phyloP scores from a whole-genome alignment of 768 basidiomycete species.

The Russula earlei region DNA sequence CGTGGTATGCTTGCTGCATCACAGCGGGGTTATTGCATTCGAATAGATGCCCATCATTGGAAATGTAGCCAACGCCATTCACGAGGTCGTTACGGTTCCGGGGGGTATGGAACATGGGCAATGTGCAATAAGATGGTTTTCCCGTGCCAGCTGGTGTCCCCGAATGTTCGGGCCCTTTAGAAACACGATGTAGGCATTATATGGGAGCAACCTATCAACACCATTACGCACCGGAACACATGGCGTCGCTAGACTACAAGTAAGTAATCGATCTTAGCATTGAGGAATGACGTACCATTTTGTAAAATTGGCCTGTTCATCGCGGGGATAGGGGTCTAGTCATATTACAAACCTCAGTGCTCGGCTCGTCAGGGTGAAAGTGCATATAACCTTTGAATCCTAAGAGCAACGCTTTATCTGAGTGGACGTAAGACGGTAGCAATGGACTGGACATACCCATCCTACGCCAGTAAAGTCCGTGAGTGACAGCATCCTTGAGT shows the following conservation, averaged over 20 bases:
- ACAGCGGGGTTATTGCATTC: constrained; percentile 44
- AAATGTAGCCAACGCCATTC: constrained; percentile 37
- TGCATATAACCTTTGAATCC: constrained; percentile 41
- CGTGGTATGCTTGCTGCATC: constrained; percentile 48
- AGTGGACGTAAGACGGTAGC: constrained; percentile 6
- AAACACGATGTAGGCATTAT: neutral
- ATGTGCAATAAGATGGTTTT: constrained; percentile 44
- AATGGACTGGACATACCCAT: constrained; percentile 35
- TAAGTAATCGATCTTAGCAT: neutral
- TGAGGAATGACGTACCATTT: constrained; percentile 36
- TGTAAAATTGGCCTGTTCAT: constrained; percentile 42
- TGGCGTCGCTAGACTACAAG: constrained; percentile 32
- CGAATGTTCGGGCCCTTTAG: constrained; percentile 42
- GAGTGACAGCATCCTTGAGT: constrained; percentile 46
- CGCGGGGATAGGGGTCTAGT: constrained; percentile 48
- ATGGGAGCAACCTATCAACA: too few relatives aligned
- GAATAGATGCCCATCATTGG: constrained; percentile 48
- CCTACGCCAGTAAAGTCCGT: constrained; percentile 48
- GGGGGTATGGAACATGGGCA: constrained; percentile 44
- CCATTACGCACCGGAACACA: constrained; percentile 37
- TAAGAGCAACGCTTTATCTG: constrained; percentile 17
- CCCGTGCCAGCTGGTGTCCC: constrained; percentile 24
- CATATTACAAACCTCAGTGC: neutral
- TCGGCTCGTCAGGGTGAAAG: neutral
- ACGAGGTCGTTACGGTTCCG: constrained; percentile 24